Evolutionary conservation across 345 rosid species (phyloP), one percentile per base, ranked within the genome.

Genomic region (Abelmoschus esculentus): DNA sequence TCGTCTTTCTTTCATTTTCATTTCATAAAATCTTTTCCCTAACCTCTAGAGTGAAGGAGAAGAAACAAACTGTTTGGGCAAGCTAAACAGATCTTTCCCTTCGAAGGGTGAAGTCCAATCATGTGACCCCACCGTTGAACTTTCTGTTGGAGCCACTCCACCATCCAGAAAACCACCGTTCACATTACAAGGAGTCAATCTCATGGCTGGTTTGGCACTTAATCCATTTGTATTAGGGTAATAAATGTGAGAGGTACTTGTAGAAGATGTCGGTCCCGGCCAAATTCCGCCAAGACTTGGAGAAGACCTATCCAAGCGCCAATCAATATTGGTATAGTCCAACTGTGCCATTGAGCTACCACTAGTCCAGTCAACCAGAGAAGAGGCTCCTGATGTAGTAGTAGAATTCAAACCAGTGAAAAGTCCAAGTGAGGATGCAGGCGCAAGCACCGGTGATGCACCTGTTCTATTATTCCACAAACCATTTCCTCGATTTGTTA

Each of bases 341-440:
- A 85, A 70, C 64, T 83, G 85, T 38, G 85, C 75, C 77, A 81
- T 75, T 0, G 84, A 77, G 56, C 90, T 85, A 44, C 87, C 84
- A 7, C 85, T 86, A 71, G 78, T 80, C 96, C 98, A 89, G 75
- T 92, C 90, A 49, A 90, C 84, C 0, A 88, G 89, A 60, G 93
- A 86, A 31, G 89, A 75, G 42, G 86, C 81, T 38, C 89, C 92
- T 0, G 88, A 86, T 22, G 89, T 70, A 53, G 83, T 81, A 0
- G 82, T 79, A 62, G 87, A 85, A 59, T 87, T 87, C 75, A 84
- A 76, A 15, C 85, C 88, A 7, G 96, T 85, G 83, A 90, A 92
- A 10, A 89, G 81, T 52, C 96, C 98, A 8, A 92, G 85, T 2
- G 96, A 89, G 9, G 96, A 83, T 6, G 93, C 92, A 72, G 96